Conservation (phyloP, 2,329 filamentous ascomycete species). For the Colletotrichum sp. region DNA sequence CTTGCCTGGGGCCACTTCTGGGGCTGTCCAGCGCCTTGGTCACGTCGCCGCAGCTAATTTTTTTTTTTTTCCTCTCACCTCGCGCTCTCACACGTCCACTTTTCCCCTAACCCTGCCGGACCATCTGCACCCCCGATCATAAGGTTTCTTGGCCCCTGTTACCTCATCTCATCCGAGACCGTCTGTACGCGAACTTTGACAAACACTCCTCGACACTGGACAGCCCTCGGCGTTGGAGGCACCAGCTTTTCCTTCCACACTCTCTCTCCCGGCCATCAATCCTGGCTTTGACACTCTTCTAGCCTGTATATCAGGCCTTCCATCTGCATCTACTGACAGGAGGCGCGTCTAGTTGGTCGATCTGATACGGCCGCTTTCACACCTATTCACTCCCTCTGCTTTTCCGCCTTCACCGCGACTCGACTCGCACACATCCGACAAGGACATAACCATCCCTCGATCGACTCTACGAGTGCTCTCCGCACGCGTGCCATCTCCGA, state of each 20-base stretch:
- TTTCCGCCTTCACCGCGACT: background rate
- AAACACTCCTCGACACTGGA: conserved; percentile 14
- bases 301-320: background rate
- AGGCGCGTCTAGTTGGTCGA: conserved; percentile 9
- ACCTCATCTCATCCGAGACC: conserved; percentile 22
- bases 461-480: background rate
- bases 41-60: conserved; percentile 9
- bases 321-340: conserved; percentile 6
- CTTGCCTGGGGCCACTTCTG: background rate
- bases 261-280: background rate
- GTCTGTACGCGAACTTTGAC: conserved; percentile 18
- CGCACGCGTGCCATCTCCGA: background rate
- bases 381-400: background rate
- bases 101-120: conserved; percentile 18
- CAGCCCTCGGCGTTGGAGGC: conserved; percentile 13
- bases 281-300: background rate
- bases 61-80: background rate
- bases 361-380: background rate
- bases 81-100: background rate
- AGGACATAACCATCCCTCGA: background rate
- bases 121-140: conserved; percentile 21
- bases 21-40: conserved; percentile 16
- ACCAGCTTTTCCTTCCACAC: conserved; percentile 3
- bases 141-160: conserved; percentile 23
- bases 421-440: background rate